A percentile compares a stretch with the other conserved stretches of the same genome.
phyloP scores from a whole-genome alignment of 345 rosid genomes.

The Salix udensis region DNA sequence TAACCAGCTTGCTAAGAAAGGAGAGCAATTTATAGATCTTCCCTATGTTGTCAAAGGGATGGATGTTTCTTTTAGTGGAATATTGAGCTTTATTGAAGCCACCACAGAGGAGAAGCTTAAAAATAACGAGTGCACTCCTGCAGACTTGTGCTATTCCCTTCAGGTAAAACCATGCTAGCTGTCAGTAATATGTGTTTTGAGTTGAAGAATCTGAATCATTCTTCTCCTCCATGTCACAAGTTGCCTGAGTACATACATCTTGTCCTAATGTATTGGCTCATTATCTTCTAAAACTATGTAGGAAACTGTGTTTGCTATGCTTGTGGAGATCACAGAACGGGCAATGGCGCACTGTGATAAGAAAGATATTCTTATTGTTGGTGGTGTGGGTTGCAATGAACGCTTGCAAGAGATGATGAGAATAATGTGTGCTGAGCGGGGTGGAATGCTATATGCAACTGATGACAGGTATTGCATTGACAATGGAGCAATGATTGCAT shows the following conservation, averaged over 20 bases:
- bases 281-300: constrained; percentile 17
- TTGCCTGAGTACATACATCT: not conserved
- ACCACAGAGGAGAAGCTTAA: constrained; percentile 80
- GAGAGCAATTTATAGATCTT: constrained; percentile 78
- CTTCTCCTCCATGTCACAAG: too few species aligned
- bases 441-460: constrained; percentile 75
- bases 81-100: constrained; percentile 83
- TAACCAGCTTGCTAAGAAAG: constrained; percentile 88
- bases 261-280: not conserved
- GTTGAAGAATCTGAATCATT: not conserved
- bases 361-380: constrained; percentile 88
- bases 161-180: constrained; percentile 46
- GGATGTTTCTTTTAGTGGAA: constrained; percentile 97
- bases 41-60: constrained; percentile 96
- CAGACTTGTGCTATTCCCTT: constrained; percentile 90
- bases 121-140: constrained; percentile 79
- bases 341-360: constrained; percentile 98
- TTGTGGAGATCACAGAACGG: constrained; percentile 91
- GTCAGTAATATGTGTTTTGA: not conserved
- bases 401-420: constrained; percentile 96
- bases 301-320: constrained; percentile 92
- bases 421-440: constrained; percentile 86
- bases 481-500: constrained; percentile 99
- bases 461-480: constrained; percentile 90
- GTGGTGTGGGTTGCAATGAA: constrained; percentile 94